A percentile compares a stretch with the other conserved stretches of the same genome.
Evolutionary conservation across 2,329 filamentous ascomycete genomes (phyloP).

Genomic region (Calonectria multiphialidica): DNA sequence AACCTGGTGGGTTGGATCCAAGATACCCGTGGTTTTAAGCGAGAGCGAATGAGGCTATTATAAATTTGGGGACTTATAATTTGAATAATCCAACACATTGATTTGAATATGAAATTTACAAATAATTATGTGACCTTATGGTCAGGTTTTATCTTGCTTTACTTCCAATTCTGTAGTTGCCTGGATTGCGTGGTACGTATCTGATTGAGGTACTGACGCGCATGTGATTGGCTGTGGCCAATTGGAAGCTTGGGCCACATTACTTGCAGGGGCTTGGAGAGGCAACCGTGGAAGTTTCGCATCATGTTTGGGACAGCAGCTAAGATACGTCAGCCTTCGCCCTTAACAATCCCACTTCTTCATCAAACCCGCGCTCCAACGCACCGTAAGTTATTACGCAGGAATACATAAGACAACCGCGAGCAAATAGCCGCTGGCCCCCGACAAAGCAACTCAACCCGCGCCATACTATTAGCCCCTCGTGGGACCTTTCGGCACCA

Average conservation of each 20-base stretch:
- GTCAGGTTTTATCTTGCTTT: no score
- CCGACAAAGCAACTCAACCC: not conserved
- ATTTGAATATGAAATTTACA: no score
- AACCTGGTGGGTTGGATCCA: conserved; percentile 7
- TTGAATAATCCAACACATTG: not conserved
- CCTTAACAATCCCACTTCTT: conserved; percentile 25
- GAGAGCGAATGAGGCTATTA: conserved; percentile 12
- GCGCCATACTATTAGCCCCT: not conserved
- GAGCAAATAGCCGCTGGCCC: not conserved
- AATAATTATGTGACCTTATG: no score
- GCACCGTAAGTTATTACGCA: not conserved
- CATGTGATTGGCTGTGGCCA: conserved; percentile 37
- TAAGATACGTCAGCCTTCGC: conserved; percentile 43
- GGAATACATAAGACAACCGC: not conserved
- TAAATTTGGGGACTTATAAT: not conserved
- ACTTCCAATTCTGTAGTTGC: no score
- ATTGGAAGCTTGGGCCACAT: conserved; percentile 41
- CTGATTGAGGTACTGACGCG: conserved; percentile 11
- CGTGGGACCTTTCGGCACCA: conserved; percentile 51
- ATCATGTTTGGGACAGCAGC: conserved; percentile 12
- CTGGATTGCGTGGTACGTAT: not conserved
- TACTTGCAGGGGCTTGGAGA: conserved; percentile 39
- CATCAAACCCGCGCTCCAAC: conserved; percentile 1
- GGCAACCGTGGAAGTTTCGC: conserved; percentile 48
- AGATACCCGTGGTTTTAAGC: conserved; percentile 29